Base-by-base conservation (phyloP, 805 yeast species). In the Suhomyces emberorum region DNA sequence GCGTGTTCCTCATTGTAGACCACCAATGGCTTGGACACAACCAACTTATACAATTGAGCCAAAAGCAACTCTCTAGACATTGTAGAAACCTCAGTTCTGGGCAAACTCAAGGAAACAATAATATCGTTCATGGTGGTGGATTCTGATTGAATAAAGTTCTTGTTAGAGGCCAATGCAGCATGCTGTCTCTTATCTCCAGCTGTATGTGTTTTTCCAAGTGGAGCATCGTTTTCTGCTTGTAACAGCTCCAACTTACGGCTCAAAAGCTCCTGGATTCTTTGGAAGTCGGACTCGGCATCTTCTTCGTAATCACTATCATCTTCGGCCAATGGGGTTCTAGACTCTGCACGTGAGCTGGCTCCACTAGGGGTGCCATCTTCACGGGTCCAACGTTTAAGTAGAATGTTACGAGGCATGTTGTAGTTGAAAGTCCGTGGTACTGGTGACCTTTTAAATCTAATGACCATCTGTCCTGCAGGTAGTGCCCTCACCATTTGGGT, bases 1-100 rank as follows among this genome's bases (percentile, higher is more conserved):
- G 49, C 41, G 43, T 55, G 44, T 38, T 61, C 63, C 30, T 67
- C 69, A 41, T 65, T 65, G 40, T 49, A 55, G 2, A 61, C 52
- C 4, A 55, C 34, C 20, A 68, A 46, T 7, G 75, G 72, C 35
- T 63, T 69, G 30, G 65, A 60, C 4, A 70, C 70, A 22, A 70
- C 60, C 51, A 74, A 54, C 39, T 70, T 70, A 47, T 67, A 74
- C 32, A 76, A 55, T 50, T 76, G 79, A 5, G 74, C 76, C 42
- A 74, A 52, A 18, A 76, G 57, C 41, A 72, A 46, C 46, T 75
- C 79, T 38, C 80, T 53, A 7, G 76, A 67, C 23, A 53, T 59
- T 1, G 76, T 58, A 23, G 74, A 66, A 3, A 76, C 72, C 38
- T 65, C 69, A 12, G 68, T 58, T 38, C 80, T 49, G 0, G 74